These are phyloP conservation scores for Opeltia flavorubescens DNA, from an alignment of 495 filamentous ascomycete genomes.

Conservation along the genomic window DNA sequence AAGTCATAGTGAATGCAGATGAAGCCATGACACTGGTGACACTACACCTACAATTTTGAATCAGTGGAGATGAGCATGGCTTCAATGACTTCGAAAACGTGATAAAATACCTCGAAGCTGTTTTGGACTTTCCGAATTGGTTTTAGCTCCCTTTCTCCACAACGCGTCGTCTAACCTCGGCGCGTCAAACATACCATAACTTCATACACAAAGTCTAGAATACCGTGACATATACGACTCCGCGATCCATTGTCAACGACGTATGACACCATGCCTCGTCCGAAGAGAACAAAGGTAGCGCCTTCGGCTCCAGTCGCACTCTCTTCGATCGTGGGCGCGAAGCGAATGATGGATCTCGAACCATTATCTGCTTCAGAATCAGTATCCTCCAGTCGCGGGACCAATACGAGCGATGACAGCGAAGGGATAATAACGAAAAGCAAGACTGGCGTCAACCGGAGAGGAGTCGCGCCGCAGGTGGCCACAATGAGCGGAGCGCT, in stretches of 20 bases:
- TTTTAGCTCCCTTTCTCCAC: no score
- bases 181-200: no score
- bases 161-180: no score
- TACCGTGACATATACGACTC: no score
- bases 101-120: no score
- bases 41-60: no score
- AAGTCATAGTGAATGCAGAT: no score
- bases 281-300: slow-evolving; percentile 16
- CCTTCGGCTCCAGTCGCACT: slow-evolving; percentile 9
- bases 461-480: background rate
- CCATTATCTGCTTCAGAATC: slow-evolving; percentile 6
- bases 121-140: no score
- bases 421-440: slow-evolving; percentile 13
- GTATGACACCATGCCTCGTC: slow-evolving; percentile 13
- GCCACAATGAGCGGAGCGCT: slow-evolving; percentile 16
- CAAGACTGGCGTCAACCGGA: background rate
- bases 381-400: slow-evolving; percentile 10
- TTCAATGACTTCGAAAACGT: no score
- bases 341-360: background rate
- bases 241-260: background rate
- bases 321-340: background rate
- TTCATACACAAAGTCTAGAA: background rate
- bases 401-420: slow-evolving; percentile 13
- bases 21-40: no score
- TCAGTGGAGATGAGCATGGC: no score